These are phyloP conservation scores for Curvularia spicifera DNA, from an alignment of 2,329 filamentous ascomycete genomes.

Conservation along the genomic window DNA sequence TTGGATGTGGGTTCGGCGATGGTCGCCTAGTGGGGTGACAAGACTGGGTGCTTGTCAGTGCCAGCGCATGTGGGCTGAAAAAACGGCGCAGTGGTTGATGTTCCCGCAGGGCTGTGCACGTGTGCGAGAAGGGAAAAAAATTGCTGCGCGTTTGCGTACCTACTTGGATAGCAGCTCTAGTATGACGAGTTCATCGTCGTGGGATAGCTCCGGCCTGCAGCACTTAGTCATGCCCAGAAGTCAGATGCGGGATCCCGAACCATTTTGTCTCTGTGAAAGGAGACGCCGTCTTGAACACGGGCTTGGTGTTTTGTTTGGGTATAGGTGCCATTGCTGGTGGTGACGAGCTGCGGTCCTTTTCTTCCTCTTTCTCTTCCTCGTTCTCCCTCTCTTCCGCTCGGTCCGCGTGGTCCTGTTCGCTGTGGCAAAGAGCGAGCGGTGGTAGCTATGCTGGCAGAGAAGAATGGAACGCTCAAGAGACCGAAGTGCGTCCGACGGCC, in stretches of 20 bases:
- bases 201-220: conserved; percentile 65
- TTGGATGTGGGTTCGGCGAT: conserved; percentile 62
- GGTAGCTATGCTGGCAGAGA: background rate
- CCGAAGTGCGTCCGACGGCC: conserved; percentile 13
- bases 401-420: background rate
- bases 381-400: too few species aligned
- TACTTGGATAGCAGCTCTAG: conserved; percentile 72
- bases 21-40: conserved; percentile 67
- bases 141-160: conserved; percentile 28
- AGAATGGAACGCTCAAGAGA: conserved; percentile 1
- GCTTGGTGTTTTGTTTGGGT: conserved; percentile 50
- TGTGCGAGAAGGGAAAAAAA: background rate
- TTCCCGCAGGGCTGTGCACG: background rate
- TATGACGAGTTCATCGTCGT: conserved; percentile 67
- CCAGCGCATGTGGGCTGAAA: conserved; percentile 1
- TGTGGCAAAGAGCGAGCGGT: background rate
- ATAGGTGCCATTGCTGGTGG: conserved; percentile 31
- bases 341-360: background rate
- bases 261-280: conserved; percentile 68
- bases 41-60: conserved; percentile 55
- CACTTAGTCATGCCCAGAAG: conserved; percentile 12
- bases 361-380: background rate
- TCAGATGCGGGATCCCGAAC: conserved; percentile 51
- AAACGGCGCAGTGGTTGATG: background rate
- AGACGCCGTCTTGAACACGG: conserved; percentile 69